These are phyloP conservation scores for Psilocybe tampanensis DNA, from an alignment of 768 basidiomycete genomes.

Conservation along the genomic window DNA sequence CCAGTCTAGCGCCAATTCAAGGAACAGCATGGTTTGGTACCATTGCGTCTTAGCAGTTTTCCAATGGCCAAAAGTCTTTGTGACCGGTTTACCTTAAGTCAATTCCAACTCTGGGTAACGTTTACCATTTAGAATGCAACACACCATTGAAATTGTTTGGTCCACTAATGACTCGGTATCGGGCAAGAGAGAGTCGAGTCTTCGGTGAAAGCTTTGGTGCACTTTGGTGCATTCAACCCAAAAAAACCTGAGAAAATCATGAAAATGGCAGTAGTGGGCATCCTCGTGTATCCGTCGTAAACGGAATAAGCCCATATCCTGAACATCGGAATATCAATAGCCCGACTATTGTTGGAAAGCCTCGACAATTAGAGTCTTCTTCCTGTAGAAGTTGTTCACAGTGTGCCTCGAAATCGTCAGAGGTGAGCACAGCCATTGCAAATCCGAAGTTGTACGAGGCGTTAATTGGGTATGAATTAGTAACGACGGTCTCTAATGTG, in stretches of 20 bases:
- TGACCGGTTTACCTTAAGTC: no score
- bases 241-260: neutral
- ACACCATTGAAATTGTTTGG: no score
- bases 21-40: neutral
- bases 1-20: neutral
- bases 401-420: neutral
- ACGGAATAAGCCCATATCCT: neutral
- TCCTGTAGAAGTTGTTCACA: neutral
- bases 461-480: neutral
- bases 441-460: neutral
- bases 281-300: neutral
- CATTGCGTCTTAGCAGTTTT: no score
- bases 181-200: neutral
- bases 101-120: no score
- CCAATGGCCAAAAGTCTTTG: no score
- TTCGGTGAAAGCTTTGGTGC: neutral
- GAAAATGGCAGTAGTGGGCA: neutral
- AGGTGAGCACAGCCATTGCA: neutral
- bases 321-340: conserved; percentile 1
- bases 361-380: neutral
- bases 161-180: no score
- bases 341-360: neutral
- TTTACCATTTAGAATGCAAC: no score
- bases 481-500: neutral
- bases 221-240: neutral